Evolutionary conservation across 2,329 filamentous ascomycete genomes (phyloP).

Genomic region (Alternaria triticimaculans): DNA sequence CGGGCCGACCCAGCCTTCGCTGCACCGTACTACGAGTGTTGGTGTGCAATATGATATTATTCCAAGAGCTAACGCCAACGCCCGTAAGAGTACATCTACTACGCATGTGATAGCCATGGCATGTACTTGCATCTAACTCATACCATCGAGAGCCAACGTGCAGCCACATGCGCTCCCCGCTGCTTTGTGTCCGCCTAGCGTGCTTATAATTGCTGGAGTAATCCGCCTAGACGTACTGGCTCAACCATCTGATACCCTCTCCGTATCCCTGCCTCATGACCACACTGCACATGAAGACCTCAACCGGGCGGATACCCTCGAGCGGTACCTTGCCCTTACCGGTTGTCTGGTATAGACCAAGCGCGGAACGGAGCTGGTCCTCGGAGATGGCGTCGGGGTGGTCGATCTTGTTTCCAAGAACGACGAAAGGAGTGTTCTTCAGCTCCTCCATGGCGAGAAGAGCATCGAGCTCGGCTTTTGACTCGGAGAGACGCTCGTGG

Average conservation of each 20-base stretch:
- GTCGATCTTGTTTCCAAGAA: slow-evolving; percentile 99
- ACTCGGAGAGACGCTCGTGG: slow-evolving; percentile 90
- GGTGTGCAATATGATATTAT: slow-evolving; percentile 17
- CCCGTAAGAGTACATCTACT: slow-evolving; percentile 16
- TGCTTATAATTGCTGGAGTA: neutral
- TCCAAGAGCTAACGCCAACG: slow-evolving; percentile 27
- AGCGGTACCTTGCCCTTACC: slow-evolving; percentile 49
- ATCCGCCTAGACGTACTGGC: slow-evolving; percentile 47
- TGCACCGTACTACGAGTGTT: neutral
- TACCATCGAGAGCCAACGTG: neutral
- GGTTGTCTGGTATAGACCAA: slow-evolving; percentile 81
- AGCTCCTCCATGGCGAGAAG: slow-evolving; percentile 97
- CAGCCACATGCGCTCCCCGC: neutral
- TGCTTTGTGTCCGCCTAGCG: neutral
- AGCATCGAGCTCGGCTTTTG: slow-evolving; percentile 93
- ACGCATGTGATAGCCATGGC: slow-evolving; percentile 14
- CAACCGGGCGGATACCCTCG: slow-evolving; percentile 64
- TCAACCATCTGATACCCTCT: slow-evolving; percentile 52
- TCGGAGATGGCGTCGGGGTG: slow-evolving; percentile 94
- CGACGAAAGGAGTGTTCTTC: slow-evolving; percentile 90
- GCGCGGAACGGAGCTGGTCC: slow-evolving; percentile 89
- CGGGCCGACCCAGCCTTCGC: neutral
- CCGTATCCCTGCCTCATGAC: slow-evolving; percentile 85
- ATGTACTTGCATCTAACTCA: slow-evolving; percentile 6
- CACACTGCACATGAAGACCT: slow-evolving; percentile 97